A percentile compares a stretch with the other conserved stretches of the same genome.
Conservation (phyloP, 2,329 filamentous ascomycete species). For the Exophiala sp. region DNA sequence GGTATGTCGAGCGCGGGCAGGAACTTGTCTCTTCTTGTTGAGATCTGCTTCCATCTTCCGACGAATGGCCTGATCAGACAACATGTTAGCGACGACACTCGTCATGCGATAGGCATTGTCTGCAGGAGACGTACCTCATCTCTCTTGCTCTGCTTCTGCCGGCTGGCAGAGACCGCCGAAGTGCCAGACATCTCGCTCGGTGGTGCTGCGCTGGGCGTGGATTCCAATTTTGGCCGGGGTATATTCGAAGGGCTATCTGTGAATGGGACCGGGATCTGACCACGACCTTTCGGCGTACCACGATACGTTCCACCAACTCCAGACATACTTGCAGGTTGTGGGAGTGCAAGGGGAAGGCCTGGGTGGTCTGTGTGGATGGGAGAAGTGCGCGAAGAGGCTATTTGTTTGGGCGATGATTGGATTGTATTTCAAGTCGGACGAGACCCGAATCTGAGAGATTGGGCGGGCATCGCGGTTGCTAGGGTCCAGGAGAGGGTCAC, state of each 20-base stretch:
- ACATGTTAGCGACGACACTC: not conserved
- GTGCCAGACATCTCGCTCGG: slow-evolving; percentile 51
- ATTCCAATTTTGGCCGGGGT: slow-evolving; percentile 59
- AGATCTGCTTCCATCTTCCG: slow-evolving; percentile 96
- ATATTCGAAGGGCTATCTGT: slow-evolving; percentile 58
- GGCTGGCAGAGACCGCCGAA: slow-evolving; percentile 83
- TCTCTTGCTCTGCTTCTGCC: slow-evolving; percentile 93
- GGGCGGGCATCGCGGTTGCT: not conserved
- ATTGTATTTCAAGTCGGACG: not conserved
- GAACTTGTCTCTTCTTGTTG: slow-evolving; percentile 89
- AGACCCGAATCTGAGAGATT: not conserved
- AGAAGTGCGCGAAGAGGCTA: not conserved
- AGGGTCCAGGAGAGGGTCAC: not conserved
- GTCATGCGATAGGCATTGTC: slow-evolving; percentile 4
- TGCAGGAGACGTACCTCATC: slow-evolving; percentile 74
- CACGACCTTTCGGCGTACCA: slow-evolving; percentile 54
- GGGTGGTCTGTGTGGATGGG: slow-evolving; percentile 8
- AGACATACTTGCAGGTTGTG: slow-evolving; percentile 21
- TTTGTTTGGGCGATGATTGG: slow-evolving; percentile 2
- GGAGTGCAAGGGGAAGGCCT: not conserved
- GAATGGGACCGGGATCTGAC: slow-evolving; percentile 53
- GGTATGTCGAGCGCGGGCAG: slow-evolving; percentile 73
- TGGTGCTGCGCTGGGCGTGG: slow-evolving; percentile 34
- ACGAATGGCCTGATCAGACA: slow-evolving; percentile 72
- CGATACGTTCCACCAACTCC: slow-evolving; percentile 50